Base-by-base conservation (phyloP, 495 filamentous ascomycete genomes). In the Neurospora tetrasperma region DNA sequence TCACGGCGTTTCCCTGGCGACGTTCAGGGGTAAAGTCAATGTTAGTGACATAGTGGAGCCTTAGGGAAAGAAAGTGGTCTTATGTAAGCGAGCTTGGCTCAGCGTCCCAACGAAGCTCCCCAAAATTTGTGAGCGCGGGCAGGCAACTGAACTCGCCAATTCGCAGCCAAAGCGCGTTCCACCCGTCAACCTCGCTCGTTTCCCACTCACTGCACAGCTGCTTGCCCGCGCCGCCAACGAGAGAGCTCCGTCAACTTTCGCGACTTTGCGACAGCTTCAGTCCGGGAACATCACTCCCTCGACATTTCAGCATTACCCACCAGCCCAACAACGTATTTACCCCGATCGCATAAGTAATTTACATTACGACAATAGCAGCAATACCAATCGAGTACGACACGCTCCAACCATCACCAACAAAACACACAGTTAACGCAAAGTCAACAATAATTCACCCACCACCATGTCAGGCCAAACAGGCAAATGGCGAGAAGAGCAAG, bases 401-500 rank as follows among this genome's bases (percentile, higher is more conserved):
- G 43, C 2, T 42, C 18, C 20, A 71, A 72, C 40, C 11, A 42
- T 42, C n/a, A 69, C 69, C 35, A 23, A 9, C 69, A 43, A 5
- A 43, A 5, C 20, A 5, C 20, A 39, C 48, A 59, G 9, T 44
- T 23, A 31, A 48, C 46, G 5, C 69, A 27, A 40, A 42, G 10
- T 42, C 38, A 16, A 35, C 43, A 71, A 35, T 38, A 40, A 20
- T 16, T 38, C 74, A 20, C 69, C 68, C 79, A 74, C 68, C 79
- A 74, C 76, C n/a, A 85, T 85, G 84, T 83, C 83, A 39, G 77
- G 75, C 73, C 83, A 84, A 74, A 82, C 82, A 71, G 80, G 81
- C 75, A 86, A 85, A 75, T 88, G 84, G 82, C 82, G 83, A 76
- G 86, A 88, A 77, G 86, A 88, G 66, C 84, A 86, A 78, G 75